Evolutionary conservation across 1,284 basidiomycete genomes (phyloP).

Genomic region (Cerioporus squamosus): DNA sequence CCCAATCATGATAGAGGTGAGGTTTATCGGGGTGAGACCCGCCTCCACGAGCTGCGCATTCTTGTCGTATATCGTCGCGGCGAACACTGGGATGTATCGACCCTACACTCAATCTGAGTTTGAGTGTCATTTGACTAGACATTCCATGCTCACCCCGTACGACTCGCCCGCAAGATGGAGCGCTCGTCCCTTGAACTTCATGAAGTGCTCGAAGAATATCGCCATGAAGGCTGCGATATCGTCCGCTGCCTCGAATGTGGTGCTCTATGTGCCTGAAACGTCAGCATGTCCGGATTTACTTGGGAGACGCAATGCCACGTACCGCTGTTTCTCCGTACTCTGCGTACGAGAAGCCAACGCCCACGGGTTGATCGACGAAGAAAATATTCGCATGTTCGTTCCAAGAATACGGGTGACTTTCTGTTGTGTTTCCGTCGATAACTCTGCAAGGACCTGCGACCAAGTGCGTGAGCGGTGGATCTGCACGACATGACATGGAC

Average conservation of each 20-base stretch:
- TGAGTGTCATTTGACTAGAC: neutral
- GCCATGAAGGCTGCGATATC: conserved; percentile 74
- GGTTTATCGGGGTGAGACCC: conserved; percentile 75
- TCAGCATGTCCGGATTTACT: neutral
- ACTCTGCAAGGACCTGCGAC: conserved; percentile 39
- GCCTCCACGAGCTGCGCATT: conserved; percentile 59
- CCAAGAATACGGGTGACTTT: conserved; percentile 65
- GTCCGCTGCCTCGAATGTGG: conserved; percentile 68
- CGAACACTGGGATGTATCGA: conserved; percentile 84
- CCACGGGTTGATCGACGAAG: conserved; percentile 70
- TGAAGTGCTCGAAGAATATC: conserved; percentile 80
- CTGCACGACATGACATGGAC: neutral
- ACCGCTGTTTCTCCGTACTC: conserved; percentile 71
- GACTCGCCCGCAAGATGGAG: conserved; percentile 81
- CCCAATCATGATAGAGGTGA: conserved; percentile 80
- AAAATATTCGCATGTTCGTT: conserved; percentile 72
- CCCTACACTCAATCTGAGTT: conserved; percentile 48
- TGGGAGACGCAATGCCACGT: neutral
- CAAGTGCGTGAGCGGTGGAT: neutral
- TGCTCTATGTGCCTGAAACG: conserved; percentile 38
- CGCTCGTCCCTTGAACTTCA: conserved; percentile 63
- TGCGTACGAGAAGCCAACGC: conserved; percentile 73
- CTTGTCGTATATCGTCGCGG: conserved; percentile 77
- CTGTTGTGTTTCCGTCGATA: conserved; percentile 43
- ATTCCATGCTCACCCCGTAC: conserved; percentile 40